A percentile compares a stretch with the other conserved stretches of the same genome.
Evolutionary conservation across 2,329 filamentous ascomycete species (phyloP).

Genomic region (Graphium sp.): DNA sequence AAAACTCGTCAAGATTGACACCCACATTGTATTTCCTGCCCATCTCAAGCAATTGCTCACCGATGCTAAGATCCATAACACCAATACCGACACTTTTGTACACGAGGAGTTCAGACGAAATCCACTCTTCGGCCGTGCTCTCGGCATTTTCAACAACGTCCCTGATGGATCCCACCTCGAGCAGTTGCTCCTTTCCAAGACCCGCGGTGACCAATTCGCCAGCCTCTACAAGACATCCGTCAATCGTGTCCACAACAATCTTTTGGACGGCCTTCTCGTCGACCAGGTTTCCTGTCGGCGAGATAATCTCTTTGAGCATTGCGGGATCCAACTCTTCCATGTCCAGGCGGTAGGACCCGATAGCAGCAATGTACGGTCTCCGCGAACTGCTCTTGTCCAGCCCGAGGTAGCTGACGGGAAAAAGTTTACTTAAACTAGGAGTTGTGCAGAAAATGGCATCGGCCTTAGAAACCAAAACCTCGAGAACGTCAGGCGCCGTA

Average conservation of each 20-base stretch:
- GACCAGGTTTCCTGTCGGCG: background rate
- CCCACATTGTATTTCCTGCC: too few relatives aligned
- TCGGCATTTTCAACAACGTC: too few relatives aligned
- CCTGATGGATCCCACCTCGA: too few relatives aligned
- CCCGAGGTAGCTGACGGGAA: slow-evolving; percentile 15
- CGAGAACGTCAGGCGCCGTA: slow-evolving; percentile 7
- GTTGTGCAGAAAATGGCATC: slow-evolving; percentile 16
- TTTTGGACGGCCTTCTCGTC: background rate
- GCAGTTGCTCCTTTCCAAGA: too few relatives aligned
- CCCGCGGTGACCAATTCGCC: too few relatives aligned
- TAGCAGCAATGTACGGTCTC: slow-evolving; percentile 24
- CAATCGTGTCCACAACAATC: background rate
- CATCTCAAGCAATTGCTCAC: too few relatives aligned
- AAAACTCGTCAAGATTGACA: too few relatives aligned
- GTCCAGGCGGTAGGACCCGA: slow-evolving; percentile 37
- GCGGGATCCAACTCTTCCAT: slow-evolving; percentile 54
- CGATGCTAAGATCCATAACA: too few relatives aligned
- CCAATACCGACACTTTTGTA: too few relatives aligned
- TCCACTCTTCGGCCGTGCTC: too few relatives aligned
- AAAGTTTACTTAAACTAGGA: slow-evolving; percentile 12
- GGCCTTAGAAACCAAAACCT: slow-evolving; percentile 7
- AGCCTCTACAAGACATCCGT: too few relatives aligned
- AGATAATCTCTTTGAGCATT: slow-evolving; percentile 21
- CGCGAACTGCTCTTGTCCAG: slow-evolving; percentile 18
- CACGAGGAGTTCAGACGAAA: too few relatives aligned